These are phyloP conservation scores for Aspergillus ibericus DNA, from an alignment of 2,329 filamentous ascomycete genomes.

Conservation along the genomic window DNA sequence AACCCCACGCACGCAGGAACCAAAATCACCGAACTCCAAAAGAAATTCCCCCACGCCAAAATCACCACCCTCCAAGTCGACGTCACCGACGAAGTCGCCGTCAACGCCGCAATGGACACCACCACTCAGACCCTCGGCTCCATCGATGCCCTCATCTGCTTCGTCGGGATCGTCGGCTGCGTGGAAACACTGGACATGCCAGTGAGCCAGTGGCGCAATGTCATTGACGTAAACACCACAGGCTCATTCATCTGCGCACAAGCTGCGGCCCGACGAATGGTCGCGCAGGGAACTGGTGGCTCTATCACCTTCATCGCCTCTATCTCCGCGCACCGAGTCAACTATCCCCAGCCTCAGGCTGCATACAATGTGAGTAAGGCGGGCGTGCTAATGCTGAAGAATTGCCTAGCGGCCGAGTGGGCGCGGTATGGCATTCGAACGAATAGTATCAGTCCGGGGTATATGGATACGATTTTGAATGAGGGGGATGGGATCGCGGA, in stretches of 20 bases:
- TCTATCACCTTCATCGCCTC: conserved; percentile 60
- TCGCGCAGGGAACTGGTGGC: neutral
- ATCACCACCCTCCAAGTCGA: conserved; percentile 58
- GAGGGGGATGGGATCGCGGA: conserved; percentile 60
- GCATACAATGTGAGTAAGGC: conserved; percentile 74
- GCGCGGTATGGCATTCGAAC: conserved; percentile 67
- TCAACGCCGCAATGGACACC: conserved; percentile 19
- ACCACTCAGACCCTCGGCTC: too few species aligned
- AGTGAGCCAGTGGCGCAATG: conserved; percentile 59
- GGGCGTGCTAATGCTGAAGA: conserved; percentile 63
- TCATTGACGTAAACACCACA: conserved; percentile 71
- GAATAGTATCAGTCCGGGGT: conserved; percentile 70
- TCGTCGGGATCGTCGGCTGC: conserved; percentile 68
- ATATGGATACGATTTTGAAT: conserved; percentile 76
- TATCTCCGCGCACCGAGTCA: conserved; percentile 68
- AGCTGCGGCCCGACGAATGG: conserved; percentile 52
- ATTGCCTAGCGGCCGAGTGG: conserved; percentile 71
- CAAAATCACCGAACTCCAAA: conserved; percentile 49
- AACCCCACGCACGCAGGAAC: conserved; percentile 28
- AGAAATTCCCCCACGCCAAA: conserved; percentile 55
- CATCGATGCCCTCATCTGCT: conserved; percentile 52
- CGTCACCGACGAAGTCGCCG: conserved; percentile 54
- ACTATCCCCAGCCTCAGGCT: conserved; percentile 70
- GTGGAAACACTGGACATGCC: conserved; percentile 61
- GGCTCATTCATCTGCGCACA: conserved; percentile 71